Evolutionary conservation across 208 protist species (phyloP), one percentile per base, ranked within the genome.

Genomic region (Trypanosoma congolense): DNA sequence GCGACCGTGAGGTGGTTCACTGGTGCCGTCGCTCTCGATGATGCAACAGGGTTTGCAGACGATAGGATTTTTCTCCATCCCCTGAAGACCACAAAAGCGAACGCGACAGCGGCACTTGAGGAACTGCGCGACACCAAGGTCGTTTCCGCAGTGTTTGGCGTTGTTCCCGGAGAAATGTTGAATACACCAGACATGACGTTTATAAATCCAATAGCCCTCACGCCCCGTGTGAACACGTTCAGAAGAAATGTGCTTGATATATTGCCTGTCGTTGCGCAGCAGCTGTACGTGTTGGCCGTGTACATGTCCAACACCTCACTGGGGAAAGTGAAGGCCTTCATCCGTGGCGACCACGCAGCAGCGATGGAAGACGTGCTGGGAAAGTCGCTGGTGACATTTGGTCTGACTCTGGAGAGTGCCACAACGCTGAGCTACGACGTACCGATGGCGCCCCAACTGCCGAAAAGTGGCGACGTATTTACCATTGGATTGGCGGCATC

Each of bases 181-280:
- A 18, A 19, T 18, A 24, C 43, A 22, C n/a, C 19, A 6, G 19
- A 22, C 43, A 14, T 47, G n/a, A 47, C 43, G 8, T 47, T 47
- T 18, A 24, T 47, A 9, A 18, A 47, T 18, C 43, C 43, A 9
- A 19, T 47, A 19, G 9, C 19, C 8, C 43, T 47, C n/a, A 18
- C 10, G 19, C 43, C 43, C 8, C 43, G 43, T 24, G 40, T 58
- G 16, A 40, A 8, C 21, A 35, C 22, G n/a, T 3, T 10, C 12
- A 30, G 14, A 46, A 18, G 38, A 14, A 77, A 65, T 52, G 35
- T 52, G 18, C 18, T 77, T 30, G 56, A 56, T 42, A 4, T 77
- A 18, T 67, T 59, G 26, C 59, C 70, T 22, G 69, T 56, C 9
- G 24, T 77, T 38, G 65, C 53, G 45, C 64, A 77, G 55, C 30